These are phyloP conservation scores for Lecanicillium sp. DNA, from an alignment of 2,329 filamentous ascomycete genomes.

Conservation along the genomic window DNA sequence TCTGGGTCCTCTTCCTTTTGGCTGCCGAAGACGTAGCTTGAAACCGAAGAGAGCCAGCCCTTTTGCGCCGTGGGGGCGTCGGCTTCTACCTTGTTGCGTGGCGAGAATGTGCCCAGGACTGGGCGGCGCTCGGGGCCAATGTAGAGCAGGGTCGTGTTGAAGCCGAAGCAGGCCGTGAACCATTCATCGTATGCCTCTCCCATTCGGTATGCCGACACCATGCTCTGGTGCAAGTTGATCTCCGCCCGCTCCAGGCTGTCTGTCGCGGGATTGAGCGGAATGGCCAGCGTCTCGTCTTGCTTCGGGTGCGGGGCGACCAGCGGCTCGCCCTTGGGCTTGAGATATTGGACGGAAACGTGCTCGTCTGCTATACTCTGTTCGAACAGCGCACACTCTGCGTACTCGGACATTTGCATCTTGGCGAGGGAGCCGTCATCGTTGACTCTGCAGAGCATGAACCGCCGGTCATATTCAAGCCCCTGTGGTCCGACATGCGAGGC, in stretches of 20 bases:
- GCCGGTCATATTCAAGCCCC: conserved; percentile 58
- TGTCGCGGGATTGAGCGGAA: conserved; percentile 50
- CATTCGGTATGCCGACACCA: conserved; percentile 55
- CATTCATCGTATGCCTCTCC: conserved; percentile 51
- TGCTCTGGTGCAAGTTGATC: conserved; percentile 53
- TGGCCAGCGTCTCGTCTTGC: conserved; percentile 33
- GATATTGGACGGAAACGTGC: conserved; percentile 35
- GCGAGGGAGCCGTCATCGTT: conserved; percentile 30
- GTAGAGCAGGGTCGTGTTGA: conserved; percentile 53
- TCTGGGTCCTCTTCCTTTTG: conserved; percentile 24
- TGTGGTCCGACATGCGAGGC: conserved; percentile 48
- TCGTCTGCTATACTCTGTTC: conserved; percentile 42
- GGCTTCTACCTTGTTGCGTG: conserved; percentile 20
- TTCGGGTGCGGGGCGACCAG: conserved; percentile 29
- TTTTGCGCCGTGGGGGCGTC: conserved; percentile 14
- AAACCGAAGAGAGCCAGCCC: conserved; percentile 28
- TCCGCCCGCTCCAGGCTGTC: conserved; percentile 36
- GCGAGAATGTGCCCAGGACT: conserved; percentile 51
- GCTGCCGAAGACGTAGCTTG: conserved; percentile 22
- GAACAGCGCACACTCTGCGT: conserved; percentile 58
- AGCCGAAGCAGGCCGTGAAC: conserved; percentile 62
- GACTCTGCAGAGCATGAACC: conserved; percentile 61
- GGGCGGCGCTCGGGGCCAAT: conserved; percentile 52
- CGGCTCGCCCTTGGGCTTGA: conserved; percentile 24
- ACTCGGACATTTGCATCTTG: conserved; percentile 52